These are phyloP conservation scores for Thozetella sp. DNA, from an alignment of 495 filamentous ascomycete species.

Conservation along the genomic window DNA sequence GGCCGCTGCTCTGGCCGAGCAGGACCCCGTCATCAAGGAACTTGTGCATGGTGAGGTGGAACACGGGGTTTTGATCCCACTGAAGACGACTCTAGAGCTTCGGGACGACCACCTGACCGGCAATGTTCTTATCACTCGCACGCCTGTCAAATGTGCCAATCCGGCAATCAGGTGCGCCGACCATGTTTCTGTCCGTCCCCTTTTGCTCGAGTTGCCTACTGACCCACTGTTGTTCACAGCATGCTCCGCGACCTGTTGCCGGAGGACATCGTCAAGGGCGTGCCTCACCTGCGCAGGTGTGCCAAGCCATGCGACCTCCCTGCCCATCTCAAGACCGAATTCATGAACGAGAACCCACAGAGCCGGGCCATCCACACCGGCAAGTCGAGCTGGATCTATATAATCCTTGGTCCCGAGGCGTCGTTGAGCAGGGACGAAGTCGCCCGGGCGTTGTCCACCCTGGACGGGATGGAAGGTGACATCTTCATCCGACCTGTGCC, in stretches of 20 bases:
- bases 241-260: conserved; percentile 49
- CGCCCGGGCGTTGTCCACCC: conserved; percentile 24
- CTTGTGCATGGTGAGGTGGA: conserved; percentile 29
- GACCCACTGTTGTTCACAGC: conserved; percentile 25
- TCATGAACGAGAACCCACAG: conserved; percentile 41
- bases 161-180: conserved; percentile 49
- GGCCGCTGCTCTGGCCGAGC: conserved; percentile 17
- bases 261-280: conserved; percentile 58
- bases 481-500: conserved; percentile 50
- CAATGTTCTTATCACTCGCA: conserved; percentile 52
- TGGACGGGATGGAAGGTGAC: conserved; percentile 45
- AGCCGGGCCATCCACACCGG: conserved; percentile 45
- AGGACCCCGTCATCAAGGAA: conserved; percentile 25
- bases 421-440: conserved; percentile 40
- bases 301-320: conserved; percentile 74
- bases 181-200: conserved; percentile 7
- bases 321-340: conserved; percentile 43
- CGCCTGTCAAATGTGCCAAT: conserved; percentile 54
- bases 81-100: conserved; percentile 58
- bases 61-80: conserved; percentile 46
- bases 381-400: conserved; percentile 49
- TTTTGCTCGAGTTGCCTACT: neutral
- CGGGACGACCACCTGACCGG: conserved; percentile 46
- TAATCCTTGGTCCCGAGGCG: conserved; percentile 42
- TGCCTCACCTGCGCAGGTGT: conserved; percentile 82